These are phyloP conservation scores for Leishmania braziliensis DNA, from an alignment of 208 protist species.

Conservation along the genomic window DNA sequence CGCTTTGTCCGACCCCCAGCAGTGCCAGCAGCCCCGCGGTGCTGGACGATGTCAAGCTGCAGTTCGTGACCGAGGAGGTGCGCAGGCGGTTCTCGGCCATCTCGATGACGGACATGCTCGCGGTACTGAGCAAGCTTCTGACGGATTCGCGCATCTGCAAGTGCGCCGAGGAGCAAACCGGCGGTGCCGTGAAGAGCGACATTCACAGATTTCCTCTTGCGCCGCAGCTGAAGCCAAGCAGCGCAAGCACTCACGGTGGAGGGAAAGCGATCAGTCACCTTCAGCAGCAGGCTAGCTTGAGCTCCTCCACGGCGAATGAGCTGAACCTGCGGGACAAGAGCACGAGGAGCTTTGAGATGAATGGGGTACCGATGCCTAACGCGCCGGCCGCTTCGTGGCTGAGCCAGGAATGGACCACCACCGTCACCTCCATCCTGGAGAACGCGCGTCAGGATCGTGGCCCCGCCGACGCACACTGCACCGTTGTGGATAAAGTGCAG, in stretches of 20 bases:
- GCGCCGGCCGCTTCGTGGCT: conserved; percentile 2
- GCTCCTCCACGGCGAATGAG: conserved; percentile 27
- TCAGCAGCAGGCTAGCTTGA: conserved; percentile 13
- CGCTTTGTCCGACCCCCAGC: background rate
- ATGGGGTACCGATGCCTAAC: background rate
- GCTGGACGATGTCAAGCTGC: conserved; percentile 22
- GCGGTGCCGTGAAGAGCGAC: background rate
- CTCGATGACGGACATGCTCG: conserved; percentile 20
- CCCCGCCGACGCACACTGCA: conserved; percentile 8
- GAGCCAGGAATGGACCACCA: conserved; percentile 20
- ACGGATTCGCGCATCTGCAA: conserved; percentile 12
- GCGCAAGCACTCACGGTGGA: background rate
- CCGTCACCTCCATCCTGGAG: conserved; percentile 24
- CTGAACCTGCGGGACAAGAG: conserved; percentile 19
- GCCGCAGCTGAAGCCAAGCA: background rate
- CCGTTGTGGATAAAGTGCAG: conserved; percentile 14
- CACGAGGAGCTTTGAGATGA: conserved; percentile 7
- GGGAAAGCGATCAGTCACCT: conserved; percentile 2
- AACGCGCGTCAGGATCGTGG: conserved; percentile 23
- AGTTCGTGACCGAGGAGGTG: conserved; percentile 20
- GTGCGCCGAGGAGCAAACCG: background rate
- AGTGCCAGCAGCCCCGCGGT: background rate
- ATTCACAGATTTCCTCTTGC: conserved; percentile 3
- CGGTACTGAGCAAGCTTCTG: conserved; percentile 13
- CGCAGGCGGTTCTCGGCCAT: conserved; percentile 28